Evolutionary conservation across 495 filamentous ascomycete species (phyloP), one percentile per base, ranked within the genome.

Genomic region (Talaromyces ruber): DNA sequence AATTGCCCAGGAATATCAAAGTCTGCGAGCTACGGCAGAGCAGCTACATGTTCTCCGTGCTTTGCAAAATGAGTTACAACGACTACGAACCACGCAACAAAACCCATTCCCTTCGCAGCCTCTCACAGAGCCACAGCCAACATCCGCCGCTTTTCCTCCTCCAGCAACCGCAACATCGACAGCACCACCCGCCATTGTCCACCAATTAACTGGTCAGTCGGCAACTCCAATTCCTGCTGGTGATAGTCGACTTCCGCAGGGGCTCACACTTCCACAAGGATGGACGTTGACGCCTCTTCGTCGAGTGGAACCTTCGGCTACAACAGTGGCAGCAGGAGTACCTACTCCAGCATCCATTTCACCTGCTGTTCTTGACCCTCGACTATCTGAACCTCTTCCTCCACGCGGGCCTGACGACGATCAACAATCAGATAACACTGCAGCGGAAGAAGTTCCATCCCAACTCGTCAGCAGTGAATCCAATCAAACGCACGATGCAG

Each of bases 271-370:
- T 29, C 91, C 91, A 2, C 77, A 81, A 45, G 90, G 90, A 6
- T 95, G 90, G 90, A 86, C 84, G 24, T 70, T 95, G 28, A 73
- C 88, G 32, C 88, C 88, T 58, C 77, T 92, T 11, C 81, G 88
- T 43, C 77, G 86, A 16, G 60, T 84, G 18, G 77, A 63, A 11
- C 63, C 54, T 14, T 24, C 58, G 18, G 9, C 64, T 6, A 22
- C 58, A 4, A 66, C 39, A 47, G 60, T 53, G 16, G 16, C 58
- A 9, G 59, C 63, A 2, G 24, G 47, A 24, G 53, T 61, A 6
- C 22, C 62, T 7, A 62, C 21, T 6, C 58, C 67, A 14, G 64
- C 53, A 0, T 16, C 54, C 1, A 57, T 51, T 57, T 64, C 16
- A 57, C 47, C 59, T 57, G 62, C 43, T 0, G 26, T 56, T 9